Base-by-base conservation (phyloP, 495 filamentous ascomycete genomes). In the Neohortaea acidophila region DNA sequence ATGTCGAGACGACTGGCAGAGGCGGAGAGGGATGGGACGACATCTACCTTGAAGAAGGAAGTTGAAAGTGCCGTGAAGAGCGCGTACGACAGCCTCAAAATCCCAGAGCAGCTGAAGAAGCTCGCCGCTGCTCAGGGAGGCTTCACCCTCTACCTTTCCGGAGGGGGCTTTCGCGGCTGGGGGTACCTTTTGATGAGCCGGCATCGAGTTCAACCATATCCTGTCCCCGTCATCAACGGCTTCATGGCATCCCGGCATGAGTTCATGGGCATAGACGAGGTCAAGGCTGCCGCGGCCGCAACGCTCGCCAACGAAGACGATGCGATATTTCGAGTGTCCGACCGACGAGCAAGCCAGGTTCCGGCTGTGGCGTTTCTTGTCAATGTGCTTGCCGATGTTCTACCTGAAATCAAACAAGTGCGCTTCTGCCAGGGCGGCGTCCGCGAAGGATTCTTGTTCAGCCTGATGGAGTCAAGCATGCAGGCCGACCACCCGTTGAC, bases 121-220 rank as follows among this genome's bases (percentile, higher is more conserved):
- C 48, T 44, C 2, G 58, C 57, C 11, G 55, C 60, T n/a, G 52
- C 59, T 2, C 42, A 55, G 5, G 64, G 62, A 0, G 79, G 80
- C 3, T 70, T 84, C 39, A 70, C 76, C 9, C 64, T 94, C 1
- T 87, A 87, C 54, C 70, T 94, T 32, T 91, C 81, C 36, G 86
- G 86, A 7, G 86, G 86, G 10, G 86, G 86, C 0, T 93, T 93
- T 55, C 67, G 86, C 12, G 86, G 86, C 20, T 94, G 89, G 62
- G 85, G 86, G 8, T 87, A 81, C 56, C 67, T 92, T 21, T 61
- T 93, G 12, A 79, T 91, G 68, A 61, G 61, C 29, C 66, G 69
- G 33, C 74, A 82, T 33, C 55, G 63, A 1, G 67, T 77, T 20
- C 60, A 70, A 33, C 78, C 76, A 0, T 94, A 94, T 47, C 86